Conservation (phyloP, 2,329 filamentous ascomycete species). For the Cladophialophora carrionii region DNA sequence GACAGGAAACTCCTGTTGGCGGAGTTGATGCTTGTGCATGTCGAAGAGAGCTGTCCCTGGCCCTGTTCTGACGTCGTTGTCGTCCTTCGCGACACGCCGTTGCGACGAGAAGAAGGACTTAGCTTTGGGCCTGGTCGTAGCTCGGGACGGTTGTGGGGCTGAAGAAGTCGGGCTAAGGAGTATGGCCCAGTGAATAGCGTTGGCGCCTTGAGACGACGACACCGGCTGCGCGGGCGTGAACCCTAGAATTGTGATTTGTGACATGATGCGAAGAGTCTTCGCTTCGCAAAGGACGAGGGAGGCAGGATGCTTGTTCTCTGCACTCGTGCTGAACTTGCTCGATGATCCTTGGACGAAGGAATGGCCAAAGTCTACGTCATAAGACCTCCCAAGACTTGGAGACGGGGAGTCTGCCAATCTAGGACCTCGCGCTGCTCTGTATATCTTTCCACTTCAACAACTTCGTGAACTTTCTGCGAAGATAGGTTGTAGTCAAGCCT, state of each 20-base stretch:
- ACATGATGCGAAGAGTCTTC: constrained; percentile 20
- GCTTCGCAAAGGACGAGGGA: background rate
- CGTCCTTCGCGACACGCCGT: background rate
- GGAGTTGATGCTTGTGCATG: constrained; percentile 34
- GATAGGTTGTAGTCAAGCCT: background rate
- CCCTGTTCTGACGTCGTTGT: constrained; percentile 1
- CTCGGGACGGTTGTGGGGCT: background rate
- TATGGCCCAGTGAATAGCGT: constrained; percentile 29
- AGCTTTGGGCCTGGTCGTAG: constrained; percentile 1
- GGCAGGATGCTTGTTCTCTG: background rate
- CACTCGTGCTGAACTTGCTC: background rate
- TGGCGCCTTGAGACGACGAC: background rate
- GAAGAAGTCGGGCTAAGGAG: constrained; percentile 24
- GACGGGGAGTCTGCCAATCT: background rate
- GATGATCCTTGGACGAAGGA: background rate
- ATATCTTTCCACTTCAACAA: constrained; percentile 2
- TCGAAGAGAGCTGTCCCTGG: constrained; percentile 24
- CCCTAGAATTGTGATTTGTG: constrained; percentile 30
- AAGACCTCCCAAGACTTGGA: background rate
- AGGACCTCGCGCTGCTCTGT: background rate
- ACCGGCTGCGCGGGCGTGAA: constrained; percentile 18
- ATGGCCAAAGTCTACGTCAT: background rate
- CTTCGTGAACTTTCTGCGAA: background rate
- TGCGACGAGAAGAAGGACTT: constrained; percentile 22
- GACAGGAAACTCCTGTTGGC: constrained; percentile 29